A percentile compares a stretch with the other conserved stretches of the same genome.
phyloP scores from a whole-genome alignment of 805 yeast genomes.

The Vanderwaltozyma polyspora region DNA sequence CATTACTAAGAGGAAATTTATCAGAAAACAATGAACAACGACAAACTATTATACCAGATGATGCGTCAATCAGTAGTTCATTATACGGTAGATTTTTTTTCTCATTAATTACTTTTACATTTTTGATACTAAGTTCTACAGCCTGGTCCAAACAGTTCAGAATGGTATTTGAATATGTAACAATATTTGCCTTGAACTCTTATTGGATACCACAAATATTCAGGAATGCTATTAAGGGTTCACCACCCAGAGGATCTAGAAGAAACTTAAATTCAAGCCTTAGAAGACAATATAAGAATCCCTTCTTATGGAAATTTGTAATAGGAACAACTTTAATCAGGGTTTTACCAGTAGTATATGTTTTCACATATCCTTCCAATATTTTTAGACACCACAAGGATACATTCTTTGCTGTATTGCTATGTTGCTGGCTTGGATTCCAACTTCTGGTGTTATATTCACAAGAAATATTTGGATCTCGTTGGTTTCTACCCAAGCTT shows the following conservation, averaged over 20 bases:
- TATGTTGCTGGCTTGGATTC: slow-evolving; percentile 44
- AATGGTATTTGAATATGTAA: slow-evolving; percentile 43
- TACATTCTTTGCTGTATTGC: slow-evolving; percentile 33
- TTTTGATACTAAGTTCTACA: slow-evolving; percentile 44
- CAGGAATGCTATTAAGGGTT: slow-evolving; percentile 39
- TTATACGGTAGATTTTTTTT: slow-evolving; percentile 48
- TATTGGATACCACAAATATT: slow-evolving; percentile 85
- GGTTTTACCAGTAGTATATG: slow-evolving; percentile 52
- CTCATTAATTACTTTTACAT: slow-evolving; percentile 40
- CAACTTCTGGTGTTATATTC: slow-evolving; percentile 50
- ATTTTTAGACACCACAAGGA: slow-evolving; percentile 65
- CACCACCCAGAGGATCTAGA: slow-evolving; percentile 15
- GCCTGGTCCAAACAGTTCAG: slow-evolving; percentile 56
- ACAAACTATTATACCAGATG: slow-evolving; percentile 33
- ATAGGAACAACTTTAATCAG: slow-evolving; percentile 55
- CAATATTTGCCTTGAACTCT: slow-evolving; percentile 46
- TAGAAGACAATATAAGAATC: slow-evolving; percentile 33
- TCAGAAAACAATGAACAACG: slow-evolving; percentile 11
- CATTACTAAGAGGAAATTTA: slow-evolving; percentile 47
- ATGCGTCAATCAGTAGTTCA: slow-evolving; percentile 45
- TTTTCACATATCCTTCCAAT: slow-evolving; percentile 41
- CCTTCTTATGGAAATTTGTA: slow-evolving; percentile 68
- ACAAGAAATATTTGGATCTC: slow-evolving; percentile 63
- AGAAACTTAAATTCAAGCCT: slow-evolving; percentile 7
- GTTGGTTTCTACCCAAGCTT: slow-evolving; percentile 70